A percentile compares a stretch with the other conserved stretches of the same genome.
phyloP scores from a whole-genome alignment of 108 stramenopile genomes.

The Fistulifera pelliculosa region DNA sequence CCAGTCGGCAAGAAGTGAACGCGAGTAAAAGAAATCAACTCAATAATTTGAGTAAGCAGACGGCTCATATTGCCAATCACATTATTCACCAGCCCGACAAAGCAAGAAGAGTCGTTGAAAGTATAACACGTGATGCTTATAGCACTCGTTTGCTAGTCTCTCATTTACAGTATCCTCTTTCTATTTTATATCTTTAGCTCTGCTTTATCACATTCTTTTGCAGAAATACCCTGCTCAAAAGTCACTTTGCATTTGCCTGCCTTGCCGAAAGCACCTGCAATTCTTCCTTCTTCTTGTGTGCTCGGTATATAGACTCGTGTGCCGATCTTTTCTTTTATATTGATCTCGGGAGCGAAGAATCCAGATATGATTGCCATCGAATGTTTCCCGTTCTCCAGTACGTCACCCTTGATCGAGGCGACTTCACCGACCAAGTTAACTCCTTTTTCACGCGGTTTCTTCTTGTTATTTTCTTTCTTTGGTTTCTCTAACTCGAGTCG shows the following conservation, averaged over 20 bases:
- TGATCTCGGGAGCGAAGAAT: conserved; percentile 80
- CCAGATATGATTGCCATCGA: conserved; percentile 72
- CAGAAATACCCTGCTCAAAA: conserved; percentile 66
- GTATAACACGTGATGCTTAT: too few relatives aligned
- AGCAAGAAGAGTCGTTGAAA: neutral
- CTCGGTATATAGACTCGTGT: conserved; percentile 36
- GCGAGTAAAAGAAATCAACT: neutral
- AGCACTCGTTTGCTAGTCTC: too few relatives aligned
- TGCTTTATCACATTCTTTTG: conserved; percentile 30
- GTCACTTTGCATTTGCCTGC: conserved; percentile 92
- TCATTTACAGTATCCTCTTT: too few relatives aligned
- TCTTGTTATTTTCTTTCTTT: conserved; percentile 24
- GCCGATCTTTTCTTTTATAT: conserved; percentile 69
- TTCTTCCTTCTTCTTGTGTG: conserved; percentile 58
- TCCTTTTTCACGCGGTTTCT: conserved; percentile 31
- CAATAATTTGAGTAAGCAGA: neutral
- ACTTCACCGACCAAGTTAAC: conserved; percentile 40
- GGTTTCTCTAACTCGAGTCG: conserved; percentile 39
- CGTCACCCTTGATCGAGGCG: conserved; percentile 73
- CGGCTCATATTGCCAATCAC: neutral
- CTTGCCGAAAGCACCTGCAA: conserved; percentile 87
- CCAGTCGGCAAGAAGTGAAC: neutral
- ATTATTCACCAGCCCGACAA: neutral
- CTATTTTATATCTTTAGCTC: conserved; percentile 14
- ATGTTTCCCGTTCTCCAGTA: conserved; percentile 51